phyloP scores from a whole-genome alignment of 192 early-diverging fungal genomes.

The Podochytrium sp. region DNA sequence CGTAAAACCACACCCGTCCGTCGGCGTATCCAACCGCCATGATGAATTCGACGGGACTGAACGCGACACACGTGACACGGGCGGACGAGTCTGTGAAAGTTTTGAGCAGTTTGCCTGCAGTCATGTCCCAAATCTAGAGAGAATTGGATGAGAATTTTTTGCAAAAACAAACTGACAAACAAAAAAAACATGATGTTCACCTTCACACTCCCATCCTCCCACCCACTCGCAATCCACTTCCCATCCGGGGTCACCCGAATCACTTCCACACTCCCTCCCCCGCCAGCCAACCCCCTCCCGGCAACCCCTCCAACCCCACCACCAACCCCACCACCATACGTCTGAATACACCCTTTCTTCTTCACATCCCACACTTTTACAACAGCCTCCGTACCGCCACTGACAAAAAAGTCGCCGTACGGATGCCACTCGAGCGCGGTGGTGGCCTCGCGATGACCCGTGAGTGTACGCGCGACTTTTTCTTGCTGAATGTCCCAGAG shows the following conservation, averaged over 20 bases:
- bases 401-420: slow-evolving; percentile 71
- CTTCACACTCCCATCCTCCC: slow-evolving; percentile 53
- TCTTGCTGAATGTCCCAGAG: slow-evolving; percentile 66
- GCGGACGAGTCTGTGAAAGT: slow-evolving; percentile 45
- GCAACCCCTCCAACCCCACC: too few relatives aligned
- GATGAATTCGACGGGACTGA: slow-evolving; percentile 64
- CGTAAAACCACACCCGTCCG: slow-evolving; percentile 54
- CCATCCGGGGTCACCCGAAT: slow-evolving; percentile 66
- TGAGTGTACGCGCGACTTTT: slow-evolving; percentile 65
- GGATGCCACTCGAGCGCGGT: slow-evolving; percentile 65
- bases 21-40: slow-evolving; percentile 49
- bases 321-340: slow-evolving; percentile 39
- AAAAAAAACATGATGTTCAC: too few relatives aligned
- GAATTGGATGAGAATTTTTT: slow-evolving; percentile 1
- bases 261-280: slow-evolving; percentile 4
- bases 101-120: slow-evolving; percentile 55
- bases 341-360: slow-evolving; percentile 66
- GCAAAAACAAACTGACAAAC: not conserved
- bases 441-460: slow-evolving; percentile 51
- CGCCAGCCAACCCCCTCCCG: not conserved
- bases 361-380: slow-evolving; percentile 69
- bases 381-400: slow-evolving; percentile 54
- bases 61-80: slow-evolving; percentile 48
- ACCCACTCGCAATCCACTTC: slow-evolving; percentile 59
- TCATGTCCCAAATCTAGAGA: slow-evolving; percentile 62